phyloP scores from a whole-genome alignment of 2,329 filamentous ascomycete species.

The Septoria linicola region DNA sequence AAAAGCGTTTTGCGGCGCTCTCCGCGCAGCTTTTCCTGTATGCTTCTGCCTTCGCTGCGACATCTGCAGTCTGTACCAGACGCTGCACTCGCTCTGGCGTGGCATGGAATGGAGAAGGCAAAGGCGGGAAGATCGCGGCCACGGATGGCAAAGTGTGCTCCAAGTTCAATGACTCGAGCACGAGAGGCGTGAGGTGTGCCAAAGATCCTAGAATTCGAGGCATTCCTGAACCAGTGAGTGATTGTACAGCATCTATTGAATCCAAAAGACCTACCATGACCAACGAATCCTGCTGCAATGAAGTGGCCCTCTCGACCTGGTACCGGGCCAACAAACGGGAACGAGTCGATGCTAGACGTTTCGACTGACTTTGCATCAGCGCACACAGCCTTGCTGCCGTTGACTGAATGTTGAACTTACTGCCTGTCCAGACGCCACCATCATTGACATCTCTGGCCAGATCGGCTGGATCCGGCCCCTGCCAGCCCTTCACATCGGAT shows the following conservation, averaged over 20 bases:
- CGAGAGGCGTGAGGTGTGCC: slow-evolving; percentile 32
- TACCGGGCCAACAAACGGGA: slow-evolving; percentile 33
- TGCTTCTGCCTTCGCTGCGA: slow-evolving; percentile 20
- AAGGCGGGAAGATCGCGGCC: slow-evolving; percentile 26
- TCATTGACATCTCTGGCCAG: slow-evolving; percentile 27
- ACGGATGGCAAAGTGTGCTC: slow-evolving; percentile 27
- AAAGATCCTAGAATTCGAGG: slow-evolving; percentile 37
- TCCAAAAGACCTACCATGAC: slow-evolving; percentile 25
- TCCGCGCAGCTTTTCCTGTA: slow-evolving; percentile 16
- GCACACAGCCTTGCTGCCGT: too few relatives aligned
- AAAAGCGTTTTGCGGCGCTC: slow-evolving; percentile 25
- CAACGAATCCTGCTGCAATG: slow-evolving; percentile 33
- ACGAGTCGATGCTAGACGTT: slow-evolving; percentile 23
- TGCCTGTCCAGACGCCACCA: slow-evolving; percentile 36
- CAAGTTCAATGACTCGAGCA: slow-evolving; percentile 29
- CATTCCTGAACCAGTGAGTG: slow-evolving; percentile 30
- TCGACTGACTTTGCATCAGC: slow-evolving; percentile 17
- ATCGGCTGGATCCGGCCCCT: slow-evolving; percentile 19
- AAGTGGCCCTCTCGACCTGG: slow-evolving; percentile 31
- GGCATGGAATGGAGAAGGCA: slow-evolving; percentile 35
- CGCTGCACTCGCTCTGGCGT: slow-evolving; percentile 33
- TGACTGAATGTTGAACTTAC: slow-evolving; percentile 23
- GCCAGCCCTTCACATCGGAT: slow-evolving; percentile 33
- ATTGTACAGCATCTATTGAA: neutral
- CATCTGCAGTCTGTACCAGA: slow-evolving; percentile 20